phyloP scores from a whole-genome alignment of 176 grass and related monocot species.

The Hordeum marinum region DNA sequence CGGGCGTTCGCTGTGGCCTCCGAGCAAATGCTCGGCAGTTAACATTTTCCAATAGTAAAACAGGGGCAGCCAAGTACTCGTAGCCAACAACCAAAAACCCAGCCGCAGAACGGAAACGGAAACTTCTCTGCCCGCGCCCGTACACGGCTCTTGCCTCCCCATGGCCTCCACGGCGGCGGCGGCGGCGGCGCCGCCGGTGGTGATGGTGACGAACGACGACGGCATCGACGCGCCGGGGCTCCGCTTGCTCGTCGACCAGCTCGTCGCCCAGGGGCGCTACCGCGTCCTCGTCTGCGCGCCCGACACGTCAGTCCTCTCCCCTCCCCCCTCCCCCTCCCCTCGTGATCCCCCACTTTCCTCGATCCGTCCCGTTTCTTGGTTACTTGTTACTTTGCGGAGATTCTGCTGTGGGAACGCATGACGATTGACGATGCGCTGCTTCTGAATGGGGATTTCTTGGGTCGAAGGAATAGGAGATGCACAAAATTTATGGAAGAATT shows the following conservation, averaged over 20 bases:
- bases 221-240: conserved; percentile 84
- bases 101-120: background rate
- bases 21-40: too few species aligned
- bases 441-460: background rate
- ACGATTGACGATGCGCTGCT: background rate
- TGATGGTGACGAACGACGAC: conserved; percentile 94
- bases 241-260: conserved; percentile 84
- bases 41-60: too few species aligned
- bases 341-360: background rate
- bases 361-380: background rate
- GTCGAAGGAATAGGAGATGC: background rate
- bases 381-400: background rate
- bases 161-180: conserved; percentile 30
- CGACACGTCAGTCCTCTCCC: conserved; percentile 37
- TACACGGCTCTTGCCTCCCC: background rate
- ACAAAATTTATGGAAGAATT: background rate
- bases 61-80: background rate
- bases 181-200: conserved; percentile 10
- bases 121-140: background rate
- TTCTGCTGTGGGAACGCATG: background rate
- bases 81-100: background rate
- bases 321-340: background rate
- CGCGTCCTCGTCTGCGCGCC: conserved; percentile 89
- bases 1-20: too few species aligned
- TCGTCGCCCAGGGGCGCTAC: conserved; percentile 60